phyloP scores from a whole-genome alignment of 2,329 filamentous ascomycete genomes.

The Phaeophleospora eucalypticola region DNA sequence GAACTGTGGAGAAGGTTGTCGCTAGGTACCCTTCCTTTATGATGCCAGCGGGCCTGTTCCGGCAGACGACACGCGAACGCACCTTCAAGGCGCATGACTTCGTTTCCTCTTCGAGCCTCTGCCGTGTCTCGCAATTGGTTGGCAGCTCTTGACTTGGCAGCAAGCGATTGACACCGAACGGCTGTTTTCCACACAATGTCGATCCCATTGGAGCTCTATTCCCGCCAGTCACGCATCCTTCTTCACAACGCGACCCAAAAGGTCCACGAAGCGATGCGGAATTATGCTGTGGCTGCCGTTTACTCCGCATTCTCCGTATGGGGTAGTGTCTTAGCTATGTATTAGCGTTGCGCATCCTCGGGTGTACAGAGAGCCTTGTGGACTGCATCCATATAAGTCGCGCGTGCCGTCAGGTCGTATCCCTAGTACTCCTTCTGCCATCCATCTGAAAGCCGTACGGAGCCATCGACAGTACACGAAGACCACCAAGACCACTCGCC shows the following conservation, averaged over 20 bases:
- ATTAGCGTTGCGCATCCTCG: not conserved
- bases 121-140: not conserved
- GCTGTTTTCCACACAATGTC: not conserved
- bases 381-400: not conserved
- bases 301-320: not conserved
- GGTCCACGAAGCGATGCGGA: not conserved
- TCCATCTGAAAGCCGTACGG: not conserved
- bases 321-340: not conserved
- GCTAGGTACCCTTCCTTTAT: too few relatives aligned
- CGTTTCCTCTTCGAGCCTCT: not conserved
- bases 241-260: not conserved
- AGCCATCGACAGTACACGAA: not conserved
- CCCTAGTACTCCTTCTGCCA: not conserved
- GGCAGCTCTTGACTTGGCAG: not conserved
- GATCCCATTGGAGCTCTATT: not conserved
- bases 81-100: not conserved
- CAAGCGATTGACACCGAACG: not conserved
- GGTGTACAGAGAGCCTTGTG: not conserved
- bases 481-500: not conserved
- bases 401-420: not conserved
- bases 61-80: not conserved
- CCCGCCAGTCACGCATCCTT: not conserved
- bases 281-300: not conserved
- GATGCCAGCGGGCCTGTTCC: not conserved
- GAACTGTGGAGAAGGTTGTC: too few relatives aligned